Base-by-base conservation (phyloP, 805 yeast genomes). In the Starmerella floricola region DNA sequence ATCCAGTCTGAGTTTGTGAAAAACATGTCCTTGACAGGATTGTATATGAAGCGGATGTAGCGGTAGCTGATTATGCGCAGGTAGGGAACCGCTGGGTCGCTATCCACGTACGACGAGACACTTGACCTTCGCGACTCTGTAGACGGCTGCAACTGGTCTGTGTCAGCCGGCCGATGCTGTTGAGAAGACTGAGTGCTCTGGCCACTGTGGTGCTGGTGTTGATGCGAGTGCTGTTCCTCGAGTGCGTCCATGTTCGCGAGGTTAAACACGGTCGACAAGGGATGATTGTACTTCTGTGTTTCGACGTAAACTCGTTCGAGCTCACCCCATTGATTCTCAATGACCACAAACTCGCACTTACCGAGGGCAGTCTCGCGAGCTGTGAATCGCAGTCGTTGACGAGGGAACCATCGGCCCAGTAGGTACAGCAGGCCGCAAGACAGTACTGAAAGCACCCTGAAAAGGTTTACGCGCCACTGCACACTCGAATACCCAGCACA, bases 321-420 rank as follows among this genome's bases (percentile, higher is more conserved):
- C 53, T 85, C 94, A 16, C 96, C 97, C 67, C 75, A 79, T 58
- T 87, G 96, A 52, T 85, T 93, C 62, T 91, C 99, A 19, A 91
- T 70, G 15, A 86, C 94, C 13, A 87, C 80, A 91, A 95, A 84
- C 54, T 86, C 94, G 26, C 95, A 79, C 47, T 72, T 71, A 1
- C 85, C 95, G 47, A 91, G 64, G 0, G 93, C 79, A 3, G 73
- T 68, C 13, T 44, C 49, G 6, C 34, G 23, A 6, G 55, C 54
- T 4, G 46, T 19, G 35, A 48, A 40, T 23, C 68, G 66, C 39
- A 91, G 73, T 48, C 82, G 68, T 57, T 75, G 76, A 35, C 76
- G 67, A 0, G 97, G 97, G 35, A 84, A 57, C 99, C 99, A 91
- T 50, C 95, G 67, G 47, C 85, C 61, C 1, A 81, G 44, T 33